Evolutionary conservation across 2,329 filamentous ascomycete species (phyloP).

Genomic region (Paecilomyces dactylethromorphus): DNA sequence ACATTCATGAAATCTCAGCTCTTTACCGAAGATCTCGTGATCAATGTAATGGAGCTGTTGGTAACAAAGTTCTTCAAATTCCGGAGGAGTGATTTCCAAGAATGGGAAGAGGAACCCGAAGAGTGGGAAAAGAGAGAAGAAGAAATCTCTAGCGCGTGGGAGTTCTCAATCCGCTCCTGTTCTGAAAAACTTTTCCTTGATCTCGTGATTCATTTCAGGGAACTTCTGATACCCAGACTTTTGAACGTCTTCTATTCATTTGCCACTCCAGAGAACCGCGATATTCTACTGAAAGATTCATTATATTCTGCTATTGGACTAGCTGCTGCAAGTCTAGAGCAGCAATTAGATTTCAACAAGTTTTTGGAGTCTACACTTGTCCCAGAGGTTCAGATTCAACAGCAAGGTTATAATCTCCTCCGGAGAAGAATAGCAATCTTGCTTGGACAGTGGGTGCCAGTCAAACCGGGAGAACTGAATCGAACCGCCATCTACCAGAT

Average conservation of each 20-base stretch:
- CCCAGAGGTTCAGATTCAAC: conserved; percentile 66
- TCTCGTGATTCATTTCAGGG: conserved; percentile 81
- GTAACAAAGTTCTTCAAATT: conserved; percentile 88
- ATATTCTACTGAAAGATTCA: conserved; percentile 83
- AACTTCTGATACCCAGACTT: conserved; percentile 70
- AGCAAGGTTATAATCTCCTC: conserved; percentile 69
- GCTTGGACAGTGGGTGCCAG: conserved; percentile 79
- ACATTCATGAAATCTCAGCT: conserved; percentile 65
- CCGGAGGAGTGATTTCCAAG: conserved; percentile 72
- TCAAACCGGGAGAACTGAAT: conserved; percentile 64
- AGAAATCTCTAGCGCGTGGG: conserved; percentile 75
- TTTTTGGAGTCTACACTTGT: conserved; percentile 71
- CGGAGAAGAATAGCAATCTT: conserved; percentile 83
- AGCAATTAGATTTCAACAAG: conserved; percentile 73
- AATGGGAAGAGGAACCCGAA: conserved; percentile 91
- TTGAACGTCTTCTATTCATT: conserved; percentile 76
- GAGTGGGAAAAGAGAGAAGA: conserved; percentile 93
- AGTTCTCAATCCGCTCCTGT: conserved; percentile 87
- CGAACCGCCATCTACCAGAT: conserved; percentile 77
- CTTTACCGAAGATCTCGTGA: conserved; percentile 68
- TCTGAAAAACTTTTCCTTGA: conserved; percentile 92
- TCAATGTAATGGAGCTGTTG: conserved; percentile 74
- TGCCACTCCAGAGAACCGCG: conserved; percentile 57
- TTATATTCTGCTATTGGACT: conserved; percentile 91
- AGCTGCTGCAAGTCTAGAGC: conserved; percentile 67